phyloP scores from a whole-genome alignment of 129 eudicot species.

The Flaveria trinervia region DNA sequence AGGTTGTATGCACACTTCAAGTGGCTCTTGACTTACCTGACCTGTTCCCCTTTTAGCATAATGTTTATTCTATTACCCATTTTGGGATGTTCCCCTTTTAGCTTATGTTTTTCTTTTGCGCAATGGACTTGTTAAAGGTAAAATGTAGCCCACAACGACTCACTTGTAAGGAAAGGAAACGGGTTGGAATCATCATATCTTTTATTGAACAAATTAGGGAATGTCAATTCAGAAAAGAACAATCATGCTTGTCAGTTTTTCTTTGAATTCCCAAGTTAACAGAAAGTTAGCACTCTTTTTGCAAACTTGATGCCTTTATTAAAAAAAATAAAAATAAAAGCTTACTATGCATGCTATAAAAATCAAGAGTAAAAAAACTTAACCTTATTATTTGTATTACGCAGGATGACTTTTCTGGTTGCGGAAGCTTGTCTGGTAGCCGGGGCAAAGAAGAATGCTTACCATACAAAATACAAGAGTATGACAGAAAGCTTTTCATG shows the following conservation, averaged over 20 bases:
- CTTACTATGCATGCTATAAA: background rate
- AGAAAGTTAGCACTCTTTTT: background rate
- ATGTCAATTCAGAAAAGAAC: background rate
- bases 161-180: background rate
- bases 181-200: background rate
- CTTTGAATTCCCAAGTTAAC: background rate
- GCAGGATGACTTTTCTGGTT: constrained; percentile 80
- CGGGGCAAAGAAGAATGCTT: constrained; percentile 87
- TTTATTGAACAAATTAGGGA: background rate
- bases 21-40: too few relatives aligned
- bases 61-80: too few relatives aligned
- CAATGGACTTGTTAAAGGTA: background rate
- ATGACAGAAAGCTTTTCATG: constrained; percentile 83
- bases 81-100: background rate
- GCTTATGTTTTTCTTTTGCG: too few relatives aligned
- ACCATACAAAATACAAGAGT: constrained; percentile 84
- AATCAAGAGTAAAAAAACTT: background rate
- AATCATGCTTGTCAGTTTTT: background rate
- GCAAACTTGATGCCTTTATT: background rate
- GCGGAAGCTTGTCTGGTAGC: constrained; percentile 90
- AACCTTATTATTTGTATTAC: background rate
- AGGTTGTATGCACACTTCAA: too few relatives aligned
- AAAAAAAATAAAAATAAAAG: background rate
- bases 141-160: background rate
- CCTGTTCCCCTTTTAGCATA: too few relatives aligned